Evolutionary conservation across 352 stramenopile species (phyloP).

Genomic region (Phytophthora sp.): DNA sequence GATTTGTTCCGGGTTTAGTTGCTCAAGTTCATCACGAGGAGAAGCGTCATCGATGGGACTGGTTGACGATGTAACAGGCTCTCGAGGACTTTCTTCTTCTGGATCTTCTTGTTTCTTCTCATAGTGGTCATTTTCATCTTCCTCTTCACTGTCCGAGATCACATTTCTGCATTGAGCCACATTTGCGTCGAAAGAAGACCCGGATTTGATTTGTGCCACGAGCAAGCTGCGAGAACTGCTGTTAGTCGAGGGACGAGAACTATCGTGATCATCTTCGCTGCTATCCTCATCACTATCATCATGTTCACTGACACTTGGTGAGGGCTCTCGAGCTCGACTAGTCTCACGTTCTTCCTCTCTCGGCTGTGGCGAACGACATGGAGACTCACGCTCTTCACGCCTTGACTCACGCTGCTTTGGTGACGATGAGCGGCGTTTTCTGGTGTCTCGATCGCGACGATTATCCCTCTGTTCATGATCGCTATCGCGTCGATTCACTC

Average conservation of each 20-base stretch:
- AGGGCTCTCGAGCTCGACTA: too few species aligned
- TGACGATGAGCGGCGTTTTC: constrained; percentile 20
- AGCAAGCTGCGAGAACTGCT: constrained; percentile 46
- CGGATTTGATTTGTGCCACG: constrained; percentile 68
- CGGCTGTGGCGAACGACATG: constrained; percentile 1
- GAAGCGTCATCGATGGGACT: constrained; percentile 25
- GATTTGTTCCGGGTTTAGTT: constrained; percentile 14
- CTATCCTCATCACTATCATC: constrained; percentile 35
- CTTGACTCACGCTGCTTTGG: constrained; percentile 19
- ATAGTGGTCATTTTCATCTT: constrained; percentile 36
- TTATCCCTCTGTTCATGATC: constrained; percentile 17
- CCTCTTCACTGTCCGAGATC: constrained; percentile 44
- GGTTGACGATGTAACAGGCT: constrained; percentile 23
- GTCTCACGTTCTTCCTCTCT: constrained; percentile 9
- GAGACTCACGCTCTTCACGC: constrained; percentile 12
- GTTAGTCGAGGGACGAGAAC: constrained; percentile 31
- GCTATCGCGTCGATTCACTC: constrained; percentile 19
- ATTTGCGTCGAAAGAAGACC: constrained; percentile 29
- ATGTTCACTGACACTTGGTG: constrained; percentile 5
- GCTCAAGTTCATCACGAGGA: constrained; percentile 9
- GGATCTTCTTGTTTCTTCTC: constrained; percentile 42
- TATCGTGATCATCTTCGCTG: constrained; percentile 41
- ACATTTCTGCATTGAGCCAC: constrained; percentile 17
- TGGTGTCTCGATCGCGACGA: constrained; percentile 8
- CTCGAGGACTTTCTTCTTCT: constrained; percentile 50